Conservation (phyloP, 2,329 filamentous ascomycete species). For the Niveomyces coronatus region DNA sequence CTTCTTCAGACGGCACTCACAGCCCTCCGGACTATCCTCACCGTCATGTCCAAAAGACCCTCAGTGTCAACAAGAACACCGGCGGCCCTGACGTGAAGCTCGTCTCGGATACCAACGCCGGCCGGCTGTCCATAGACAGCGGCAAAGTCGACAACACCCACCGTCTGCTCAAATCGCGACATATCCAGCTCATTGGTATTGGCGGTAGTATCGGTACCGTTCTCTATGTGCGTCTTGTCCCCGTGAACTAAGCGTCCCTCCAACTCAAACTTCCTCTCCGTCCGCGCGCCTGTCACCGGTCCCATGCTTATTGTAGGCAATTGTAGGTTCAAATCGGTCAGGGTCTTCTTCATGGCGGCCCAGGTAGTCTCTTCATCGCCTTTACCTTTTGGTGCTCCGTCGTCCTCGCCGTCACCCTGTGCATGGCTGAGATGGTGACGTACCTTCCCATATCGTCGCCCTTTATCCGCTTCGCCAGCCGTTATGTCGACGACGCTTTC, state of each 20-base stretch:
- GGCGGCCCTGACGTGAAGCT: constrained; percentile 1
- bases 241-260: too few species aligned
- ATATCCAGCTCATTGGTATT: constrained; percentile 52
- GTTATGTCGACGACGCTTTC: constrained; percentile 66
- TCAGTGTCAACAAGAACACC: background rate
- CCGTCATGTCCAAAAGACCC: constrained; percentile 15
- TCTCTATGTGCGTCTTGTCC: constrained; percentile 34
- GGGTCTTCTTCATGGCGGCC: constrained; percentile 48
- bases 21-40: constrained; percentile 16
- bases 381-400: constrained; percentile 53
- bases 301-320: constrained; percentile 12
- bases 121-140: constrained; percentile 13
- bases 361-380: constrained; percentile 46
- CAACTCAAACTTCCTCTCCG: background rate
- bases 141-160: constrained; percentile 32
- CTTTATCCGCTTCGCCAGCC: constrained; percentile 67
- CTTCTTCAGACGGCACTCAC: constrained; percentile 4
- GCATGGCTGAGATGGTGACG: constrained; percentile 66
- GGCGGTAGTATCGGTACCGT: constrained; percentile 56
- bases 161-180: constrained; percentile 42
- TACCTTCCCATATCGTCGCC: constrained; percentile 68
- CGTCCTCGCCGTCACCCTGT: constrained; percentile 49
- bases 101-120: constrained; percentile 2
- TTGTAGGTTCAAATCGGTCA: constrained; percentile 43
- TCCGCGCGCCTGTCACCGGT: constrained; percentile 12